Conservation (phyloP, 73 alveolate species). For the Paramecium tetraurelia region DNA sequence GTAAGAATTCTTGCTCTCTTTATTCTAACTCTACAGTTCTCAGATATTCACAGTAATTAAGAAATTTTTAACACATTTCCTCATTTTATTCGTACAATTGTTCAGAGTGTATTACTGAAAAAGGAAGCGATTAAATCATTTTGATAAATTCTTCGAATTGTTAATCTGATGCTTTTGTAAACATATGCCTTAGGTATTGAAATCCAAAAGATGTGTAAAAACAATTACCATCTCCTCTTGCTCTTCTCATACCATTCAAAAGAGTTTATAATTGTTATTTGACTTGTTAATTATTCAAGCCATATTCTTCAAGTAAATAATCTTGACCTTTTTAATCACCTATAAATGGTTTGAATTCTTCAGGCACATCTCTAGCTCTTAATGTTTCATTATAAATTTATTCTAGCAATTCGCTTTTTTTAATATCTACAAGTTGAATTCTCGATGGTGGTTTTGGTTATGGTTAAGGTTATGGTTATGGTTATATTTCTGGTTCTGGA, state of each 20-base stretch:
- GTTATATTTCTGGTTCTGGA: too few relatives aligned
- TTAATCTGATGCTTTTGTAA: not conserved
- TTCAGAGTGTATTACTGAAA: not conserved
- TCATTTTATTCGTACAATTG: not conserved
- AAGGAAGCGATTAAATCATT: not conserved
- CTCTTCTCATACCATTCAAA: not conserved
- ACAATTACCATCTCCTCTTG: not conserved
- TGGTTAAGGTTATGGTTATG: too few relatives aligned
- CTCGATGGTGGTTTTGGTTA: too few relatives aligned
- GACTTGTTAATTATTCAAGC: not conserved
- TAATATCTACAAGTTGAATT: not conserved
- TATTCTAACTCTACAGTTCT: not conserved
- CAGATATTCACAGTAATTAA: not conserved
- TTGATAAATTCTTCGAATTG: not conserved
- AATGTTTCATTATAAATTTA: not conserved
- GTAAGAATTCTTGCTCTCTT: not conserved
- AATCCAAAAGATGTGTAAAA: not conserved
- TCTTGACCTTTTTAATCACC: not conserved
- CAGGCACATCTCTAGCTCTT: not conserved
- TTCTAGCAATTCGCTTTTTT: not conserved
- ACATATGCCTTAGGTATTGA: not conserved
- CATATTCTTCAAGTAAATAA: not conserved
- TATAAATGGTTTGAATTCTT: not conserved
- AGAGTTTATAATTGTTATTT: not conserved
- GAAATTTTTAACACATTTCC: not conserved